Percentiles rank a stretch among this genome's conserved stretches.
Conservation (phyloP, 768 basidiomycete genomes). For the Pleurotus sapidus region DNA sequence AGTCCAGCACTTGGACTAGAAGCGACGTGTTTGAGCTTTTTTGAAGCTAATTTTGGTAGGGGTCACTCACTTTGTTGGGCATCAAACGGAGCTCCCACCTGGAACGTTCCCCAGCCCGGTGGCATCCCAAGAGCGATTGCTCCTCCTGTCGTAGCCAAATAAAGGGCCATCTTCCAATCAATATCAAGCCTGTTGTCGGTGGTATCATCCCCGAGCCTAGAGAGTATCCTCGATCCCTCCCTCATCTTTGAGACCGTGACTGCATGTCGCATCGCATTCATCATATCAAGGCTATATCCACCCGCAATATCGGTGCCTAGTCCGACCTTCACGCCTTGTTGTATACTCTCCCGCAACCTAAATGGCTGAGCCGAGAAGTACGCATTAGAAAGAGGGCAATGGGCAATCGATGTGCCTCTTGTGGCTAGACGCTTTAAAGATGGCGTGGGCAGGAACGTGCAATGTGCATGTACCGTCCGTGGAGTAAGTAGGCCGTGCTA, state of each 20-base stretch:
- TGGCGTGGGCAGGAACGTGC: slow-evolving; percentile 67
- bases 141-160: slow-evolving; percentile 80
- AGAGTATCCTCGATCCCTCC: slow-evolving; percentile 43
- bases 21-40: too few relatives aligned
- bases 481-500: slow-evolving; percentile 60
- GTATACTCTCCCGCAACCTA: slow-evolving; percentile 67
- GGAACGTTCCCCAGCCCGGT: slow-evolving; percentile 45
- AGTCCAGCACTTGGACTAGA: too few relatives aligned
- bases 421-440: slow-evolving; percentile 49
- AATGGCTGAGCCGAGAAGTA: slow-evolving; percentile 81
- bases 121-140: slow-evolving; percentile 64
- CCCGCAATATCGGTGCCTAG: slow-evolving; percentile 87
- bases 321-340: slow-evolving; percentile 63
- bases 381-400: slow-evolving; percentile 86
- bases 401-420: slow-evolving; percentile 65
- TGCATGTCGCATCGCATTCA: slow-evolving; percentile 77
- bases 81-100: slow-evolving; percentile 66
- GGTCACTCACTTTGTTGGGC: slow-evolving; percentile 67
- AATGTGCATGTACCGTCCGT: slow-evolving; percentile 82
- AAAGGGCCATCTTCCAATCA: slow-evolving; percentile 81
- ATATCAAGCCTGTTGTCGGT: slow-evolving; percentile 40
- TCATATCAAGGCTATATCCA: slow-evolving; percentile 78
- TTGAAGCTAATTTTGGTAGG: not conserved
- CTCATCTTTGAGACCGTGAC: slow-evolving; percentile 71
- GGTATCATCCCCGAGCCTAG: slow-evolving; percentile 9